Percentiles rank a stretch among this genome's conserved stretches.
Evolutionary conservation across 2,329 filamentous ascomycete genomes (phyloP).

Genomic region (Diaporthe capsici): DNA sequence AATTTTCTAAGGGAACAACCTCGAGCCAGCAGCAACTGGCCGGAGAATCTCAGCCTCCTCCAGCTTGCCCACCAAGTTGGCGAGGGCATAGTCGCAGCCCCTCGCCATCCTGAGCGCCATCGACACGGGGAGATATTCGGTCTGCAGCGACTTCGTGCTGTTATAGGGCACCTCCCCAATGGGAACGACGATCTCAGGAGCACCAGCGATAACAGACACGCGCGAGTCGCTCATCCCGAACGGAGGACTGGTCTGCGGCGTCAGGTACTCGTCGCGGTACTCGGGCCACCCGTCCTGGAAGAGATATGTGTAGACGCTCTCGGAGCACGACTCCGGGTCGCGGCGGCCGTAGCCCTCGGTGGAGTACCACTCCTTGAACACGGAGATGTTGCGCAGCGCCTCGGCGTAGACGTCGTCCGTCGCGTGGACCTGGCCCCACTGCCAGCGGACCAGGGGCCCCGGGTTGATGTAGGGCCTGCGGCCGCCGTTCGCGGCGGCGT

Average conservation of each 20-base stretch:
- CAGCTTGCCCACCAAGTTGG: constrained; percentile 23
- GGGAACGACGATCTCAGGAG: constrained; percentile 12
- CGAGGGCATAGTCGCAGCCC: constrained; percentile 39
- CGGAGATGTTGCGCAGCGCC: constrained; percentile 34
- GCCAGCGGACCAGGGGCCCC: constrained; percentile 8
- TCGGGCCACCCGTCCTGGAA: constrained; percentile 26
- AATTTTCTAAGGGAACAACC: neutral
- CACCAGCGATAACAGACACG: constrained; percentile 18
- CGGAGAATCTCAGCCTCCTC: constrained; percentile 23
- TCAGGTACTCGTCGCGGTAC: constrained; percentile 37
- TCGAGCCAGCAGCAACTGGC: neutral
- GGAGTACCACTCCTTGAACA: constrained; percentile 39
- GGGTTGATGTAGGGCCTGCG: constrained; percentile 30
- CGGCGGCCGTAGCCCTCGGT: constrained; percentile 40
- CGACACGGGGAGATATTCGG: constrained; percentile 32
- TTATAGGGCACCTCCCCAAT: constrained; percentile 17
- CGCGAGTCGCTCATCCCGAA: constrained; percentile 30
- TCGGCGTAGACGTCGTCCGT: constrained; percentile 38
- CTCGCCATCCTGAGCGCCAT: constrained; percentile 44
- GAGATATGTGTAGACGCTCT: constrained; percentile 40
- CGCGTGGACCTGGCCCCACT: constrained; percentile 30
- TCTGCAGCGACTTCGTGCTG: constrained; percentile 14
- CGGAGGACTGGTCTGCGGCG: constrained; percentile 8
- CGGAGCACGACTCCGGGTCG: constrained; percentile 39
- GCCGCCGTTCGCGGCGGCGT: constrained; percentile 48